Base-by-base conservation (phyloP, 768 basidiomycete species). In the Pleurotus ostreatus region DNA sequence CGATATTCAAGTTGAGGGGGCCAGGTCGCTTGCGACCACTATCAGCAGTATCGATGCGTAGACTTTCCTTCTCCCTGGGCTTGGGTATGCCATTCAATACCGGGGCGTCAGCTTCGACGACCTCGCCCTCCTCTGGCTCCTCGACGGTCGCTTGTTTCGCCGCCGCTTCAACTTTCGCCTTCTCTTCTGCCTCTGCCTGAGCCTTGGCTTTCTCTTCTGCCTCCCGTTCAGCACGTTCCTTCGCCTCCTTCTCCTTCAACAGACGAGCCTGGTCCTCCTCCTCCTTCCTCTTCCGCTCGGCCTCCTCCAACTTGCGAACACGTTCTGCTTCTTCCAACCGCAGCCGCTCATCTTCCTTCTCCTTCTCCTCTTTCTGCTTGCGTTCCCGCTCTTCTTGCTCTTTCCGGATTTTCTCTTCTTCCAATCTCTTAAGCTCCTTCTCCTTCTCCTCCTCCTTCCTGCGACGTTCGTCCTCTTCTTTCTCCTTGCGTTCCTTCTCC, bases 31-130 rank as follows among this genome's bases (percentile, higher is more conserved):
- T 80, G 60, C 74, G 81, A 55, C 68, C 68, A 20, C 63, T 61
- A 34, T 69, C 68, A 13, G 79, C 70, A 0, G 88, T 87, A 67
- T 84, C 85, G 68, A 89, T 88, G 44, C 86, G 85, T 16, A 90
- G 74, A 9, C 70, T 20, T 44, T 84, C 85, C 64, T 82, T 84
- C 34, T 70, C 65, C 46, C 74, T 84, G 57, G 71, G 75, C 51
- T 74, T 73, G n/a, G 63, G 55, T 38, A 76, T 74, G 23, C 76
- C 73, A 46, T 70, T 67, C 25, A 60, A 58, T 9, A 57, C 34
- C 56, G 66, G 5, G 49, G 53, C 46, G 65, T 45, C 46, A 54
- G 63, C 57, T 41, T 69, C 40, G 46, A 73, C 62, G 8, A 53
- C 56, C 62, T 66, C 67, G 68, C 60, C 66, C 61, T 70, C 46